Base-by-base conservation (phyloP, 2,329 filamentous ascomycete genomes). In the Leptographium procerum region DNA sequence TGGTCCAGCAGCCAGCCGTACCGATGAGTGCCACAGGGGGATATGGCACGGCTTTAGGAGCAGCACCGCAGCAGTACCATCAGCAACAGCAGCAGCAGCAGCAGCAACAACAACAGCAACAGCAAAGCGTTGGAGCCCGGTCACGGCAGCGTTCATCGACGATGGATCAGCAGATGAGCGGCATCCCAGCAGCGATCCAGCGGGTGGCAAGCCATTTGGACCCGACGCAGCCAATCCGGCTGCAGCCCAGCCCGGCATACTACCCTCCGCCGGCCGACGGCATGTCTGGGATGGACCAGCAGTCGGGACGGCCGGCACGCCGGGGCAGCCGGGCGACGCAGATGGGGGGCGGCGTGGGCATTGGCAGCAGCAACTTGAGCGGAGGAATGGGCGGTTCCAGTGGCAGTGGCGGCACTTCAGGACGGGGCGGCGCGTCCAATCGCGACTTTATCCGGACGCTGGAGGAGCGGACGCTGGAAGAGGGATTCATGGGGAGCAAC, bases 241-340 rank as follows among this genome's bases (percentile, higher is more conserved):
- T 97, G 59, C 94, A 99, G 69, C 94, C 94, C 2, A 96, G 91
- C 65, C 94, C 94, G 6, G 94, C 94, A 1, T 99, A 99, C 72
- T 99, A 97, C 66, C 94, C 94, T 13, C 94, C 94, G 24, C 89
- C 92, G 2, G 85, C 88, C 8, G 92, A 97, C 64, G 89, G 90
- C 11, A 85, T 89, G 66, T 80, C 83, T 24, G 74, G 78, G 10
- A 82, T 88, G 61, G 80, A 85, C 54, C 82, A 80, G 60, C 76
- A 83, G 28, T 68, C 77, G 52, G 70, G 75, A 58, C 70, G 81
- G 74, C 56, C 87, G 33, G 83, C 88, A 48, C 82, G 91, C 66
- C 82, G 91, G 69, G 87, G 88, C 51, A 92, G 89, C 68, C 81
- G 91, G 58, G 80, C 82, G 52, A 82, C 85, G 64, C 80, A 82